Evolutionary conservation across 2,329 filamentous ascomycete genomes (phyloP), one percentile per base, ranked within the genome.

Genomic region (Microsporum audouinii): DNA sequence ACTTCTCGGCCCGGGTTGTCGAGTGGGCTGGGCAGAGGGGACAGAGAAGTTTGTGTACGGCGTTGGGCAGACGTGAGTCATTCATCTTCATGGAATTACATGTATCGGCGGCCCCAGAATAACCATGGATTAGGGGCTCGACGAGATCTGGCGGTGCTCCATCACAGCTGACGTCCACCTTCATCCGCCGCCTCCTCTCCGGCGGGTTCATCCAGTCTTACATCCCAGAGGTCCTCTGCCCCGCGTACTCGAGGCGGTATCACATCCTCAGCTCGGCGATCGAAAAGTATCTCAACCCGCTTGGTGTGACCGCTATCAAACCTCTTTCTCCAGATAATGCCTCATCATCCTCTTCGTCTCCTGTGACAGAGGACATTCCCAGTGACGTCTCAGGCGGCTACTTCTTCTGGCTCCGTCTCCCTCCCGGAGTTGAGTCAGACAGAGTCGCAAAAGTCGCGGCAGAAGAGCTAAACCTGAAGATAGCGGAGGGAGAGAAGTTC

Each of bases 11-110:
- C 91, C 92, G 0, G 94, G 92, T 0, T 75, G 88, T 58, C 81
- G 92, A 10, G 91, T 88, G 0, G 92, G 92, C n/a, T 97, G 91
- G 91, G 83, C 85, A 1, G 90, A 96, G 71, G 87, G 82, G 0
- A 86, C 84, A 4, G 77, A 80, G 59, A 84, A 82, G 66, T 74
- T 88, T 61, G 79, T 80, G 3, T 80, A 79, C 68, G 83, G 80
- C 10, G 72, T 86, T n/a, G 80, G 79, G 45, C 80, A 85, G 73
- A 78, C 76, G 81, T 84, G 76, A 71, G 79, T 68, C 43, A n/a
- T 7, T 39, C 2, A 53, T 14, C 12, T 23, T 6, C 27, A 27
- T 34, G 27, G 31, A 33, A 34, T 29, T 61, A 57, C 10, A 17
- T 34, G 58, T 59, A 63, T 64, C 66, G 66, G 63, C 66, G 66